Conservation (phyloP, 441 rosid genomes). For the Populus hybrid region DNA sequence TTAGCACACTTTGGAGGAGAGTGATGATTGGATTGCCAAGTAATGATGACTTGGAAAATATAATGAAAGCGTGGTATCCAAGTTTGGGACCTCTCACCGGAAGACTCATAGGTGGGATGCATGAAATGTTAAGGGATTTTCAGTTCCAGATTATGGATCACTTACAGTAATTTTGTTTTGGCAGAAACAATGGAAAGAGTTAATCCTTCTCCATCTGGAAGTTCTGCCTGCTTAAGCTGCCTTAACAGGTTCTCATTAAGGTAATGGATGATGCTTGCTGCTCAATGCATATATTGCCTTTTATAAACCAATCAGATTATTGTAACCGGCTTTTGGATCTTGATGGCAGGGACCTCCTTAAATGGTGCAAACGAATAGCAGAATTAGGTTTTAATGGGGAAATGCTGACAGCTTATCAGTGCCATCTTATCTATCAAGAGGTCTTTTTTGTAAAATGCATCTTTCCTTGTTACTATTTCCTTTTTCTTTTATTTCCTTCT, state of each 20-base stretch:
- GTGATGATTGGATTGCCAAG: constrained; percentile 73
- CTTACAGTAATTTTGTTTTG: constrained; percentile 19
- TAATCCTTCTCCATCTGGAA: constrained; percentile 43
- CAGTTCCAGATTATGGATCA: constrained; percentile 11
- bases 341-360: constrained; percentile 85
- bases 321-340: constrained; percentile 21
- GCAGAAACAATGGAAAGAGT: constrained; percentile 77
- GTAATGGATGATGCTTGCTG: constrained; percentile 31
- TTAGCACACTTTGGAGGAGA: constrained; percentile 85
- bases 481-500: constrained; percentile 5
- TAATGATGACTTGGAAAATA: constrained; percentile 56
- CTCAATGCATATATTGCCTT: constrained; percentile 5
- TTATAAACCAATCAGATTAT: constrained; percentile 9
- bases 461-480: constrained; percentile 4
- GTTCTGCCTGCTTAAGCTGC: constrained; percentile 35
- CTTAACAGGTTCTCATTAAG: constrained; percentile 70
- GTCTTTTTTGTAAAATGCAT: constrained; percentile 34
- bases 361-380: constrained; percentile 92
- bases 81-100: constrained; percentile 58
- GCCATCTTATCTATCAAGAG: constrained; percentile 70
- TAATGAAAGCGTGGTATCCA: constrained; percentile 71
- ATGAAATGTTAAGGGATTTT: constrained; percentile 13
- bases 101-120: constrained; percentile 69
- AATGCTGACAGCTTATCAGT: constrained; percentile 50
- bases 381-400: constrained; percentile 31